Evolutionary conservation across 2,329 filamentous ascomycete species (phyloP).

Genomic region (Aspergillus neoniger): DNA sequence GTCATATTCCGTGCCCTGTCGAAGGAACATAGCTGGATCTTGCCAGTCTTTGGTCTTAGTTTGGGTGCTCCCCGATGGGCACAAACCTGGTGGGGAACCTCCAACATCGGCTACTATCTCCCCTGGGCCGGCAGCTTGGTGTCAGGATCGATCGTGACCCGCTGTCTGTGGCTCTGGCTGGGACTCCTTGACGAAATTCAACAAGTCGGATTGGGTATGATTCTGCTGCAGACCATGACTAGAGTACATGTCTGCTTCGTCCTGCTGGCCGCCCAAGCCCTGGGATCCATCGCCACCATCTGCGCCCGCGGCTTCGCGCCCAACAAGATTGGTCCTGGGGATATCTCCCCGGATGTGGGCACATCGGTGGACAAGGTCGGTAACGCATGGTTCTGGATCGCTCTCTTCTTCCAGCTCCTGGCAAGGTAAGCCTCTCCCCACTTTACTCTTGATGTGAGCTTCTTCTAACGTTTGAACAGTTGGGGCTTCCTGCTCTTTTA

Average conservation of each 20-base stretch:
- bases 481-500: slow-evolving; percentile 44
- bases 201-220: slow-evolving; percentile 7
- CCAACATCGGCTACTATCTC: slow-evolving; percentile 3
- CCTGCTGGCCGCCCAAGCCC: neutral
- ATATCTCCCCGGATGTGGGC: slow-evolving; percentile 5
- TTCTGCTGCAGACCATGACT: slow-evolving; percentile 9
- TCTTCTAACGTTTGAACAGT: slow-evolving; percentile 30
- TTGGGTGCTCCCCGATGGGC: slow-evolving; percentile 3
- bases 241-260: slow-evolving; percentile 7
- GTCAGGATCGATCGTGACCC: neutral
- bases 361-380: slow-evolving; percentile 3
- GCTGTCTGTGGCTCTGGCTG: slow-evolving; percentile 7
- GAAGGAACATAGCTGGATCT: slow-evolving; percentile 7
- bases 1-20: neutral
- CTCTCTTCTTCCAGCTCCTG: slow-evolving; percentile 7
- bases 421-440: neutral
- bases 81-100: slow-evolving; percentile 8
- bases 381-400: slow-evolving; percentile 7
- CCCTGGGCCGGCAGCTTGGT: slow-evolving; percentile 3
- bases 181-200: slow-evolving; percentile 4
- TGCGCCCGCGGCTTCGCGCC: slow-evolving; percentile 5
- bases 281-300: slow-evolving; percentile 7
- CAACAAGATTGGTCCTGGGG: slow-evolving; percentile 1
- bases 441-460: slow-evolving; percentile 37
- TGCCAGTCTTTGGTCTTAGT: slow-evolving; percentile 6